Percentiles rank a stretch among this genome's conserved stretches.
These are phyloP conservation scores for Dimocarpus longan DNA, from an alignment of 345 rosid genomes.

Conservation along the genomic window DNA sequence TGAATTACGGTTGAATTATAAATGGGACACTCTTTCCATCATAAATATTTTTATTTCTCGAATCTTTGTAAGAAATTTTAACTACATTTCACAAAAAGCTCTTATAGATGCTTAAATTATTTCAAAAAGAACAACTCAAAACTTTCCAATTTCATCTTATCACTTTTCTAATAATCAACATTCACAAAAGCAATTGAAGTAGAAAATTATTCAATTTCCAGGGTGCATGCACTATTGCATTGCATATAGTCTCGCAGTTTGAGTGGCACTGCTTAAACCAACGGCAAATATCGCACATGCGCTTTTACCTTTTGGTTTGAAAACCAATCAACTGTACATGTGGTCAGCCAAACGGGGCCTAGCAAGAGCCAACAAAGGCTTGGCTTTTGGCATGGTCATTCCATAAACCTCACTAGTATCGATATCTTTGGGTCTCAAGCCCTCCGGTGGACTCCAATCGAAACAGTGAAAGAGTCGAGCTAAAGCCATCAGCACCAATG, in stretches of 20 bases:
- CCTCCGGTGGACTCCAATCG: constrained; percentile 65
- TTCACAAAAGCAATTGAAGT: not conserved
- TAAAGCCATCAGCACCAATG: constrained; percentile 80
- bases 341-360: constrained; percentile 59
- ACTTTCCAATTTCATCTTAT: too few relatives aligned
- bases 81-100: too few relatives aligned
- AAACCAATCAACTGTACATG: constrained; percentile 38
- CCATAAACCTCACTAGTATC: constrained; percentile 78
- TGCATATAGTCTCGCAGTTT: not conserved
- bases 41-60: too few relatives aligned
- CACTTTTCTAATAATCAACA: too few relatives aligned
- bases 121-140: too few relatives aligned
- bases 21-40: too few relatives aligned
- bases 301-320: not conserved
- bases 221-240: not conserved
- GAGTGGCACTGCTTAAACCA: not conserved
- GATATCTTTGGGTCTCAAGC: constrained; percentile 50
- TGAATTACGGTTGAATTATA: too few relatives aligned
- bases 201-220: not conserved
- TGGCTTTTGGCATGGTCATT: constrained; percentile 95
- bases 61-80: too few relatives aligned
- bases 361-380: constrained; percentile 62
- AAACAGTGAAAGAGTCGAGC: constrained; percentile 88
- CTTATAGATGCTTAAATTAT: too few relatives aligned
- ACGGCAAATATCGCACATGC: not conserved